A percentile compares a stretch with the other conserved stretches of the same genome.
Evolutionary conservation across 192 early-diverging fungal species (phyloP).

Genomic region (Podila epigama): DNA sequence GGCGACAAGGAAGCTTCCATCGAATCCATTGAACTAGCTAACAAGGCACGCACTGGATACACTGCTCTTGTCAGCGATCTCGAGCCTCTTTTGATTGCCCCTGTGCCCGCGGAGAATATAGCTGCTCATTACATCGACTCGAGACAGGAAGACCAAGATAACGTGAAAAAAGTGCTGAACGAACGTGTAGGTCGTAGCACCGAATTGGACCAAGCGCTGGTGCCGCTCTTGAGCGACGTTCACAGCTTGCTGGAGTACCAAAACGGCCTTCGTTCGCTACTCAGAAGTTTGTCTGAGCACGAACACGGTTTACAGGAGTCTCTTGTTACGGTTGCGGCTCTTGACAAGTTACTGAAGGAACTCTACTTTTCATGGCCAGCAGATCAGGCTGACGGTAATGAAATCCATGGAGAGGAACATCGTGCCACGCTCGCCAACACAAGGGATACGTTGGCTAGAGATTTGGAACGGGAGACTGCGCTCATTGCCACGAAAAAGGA

Average conservation of each 20-base stretch:
- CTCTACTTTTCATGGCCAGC: slow-evolving; percentile 10
- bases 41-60: neutral
- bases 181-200: neutral
- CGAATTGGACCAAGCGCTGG: slow-evolving; percentile 3
- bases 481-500: slow-evolving; percentile 17
- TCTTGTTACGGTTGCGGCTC: neutral
- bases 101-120: neutral
- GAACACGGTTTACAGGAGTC: neutral
- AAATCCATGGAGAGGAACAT: neutral
- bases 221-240: slow-evolving; percentile 20
- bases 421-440: neutral
- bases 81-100: neutral
- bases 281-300: slow-evolving; percentile 3
- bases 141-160: neutral
- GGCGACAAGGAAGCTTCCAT: slow-evolving; percentile 18
- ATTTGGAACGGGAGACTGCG: neutral
- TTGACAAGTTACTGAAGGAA: slow-evolving; percentile 7
- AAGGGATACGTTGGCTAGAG: neutral
- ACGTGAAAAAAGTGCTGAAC: slow-evolving; percentile 11
- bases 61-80: slow-evolving; percentile 8
- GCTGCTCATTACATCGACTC: neutral
- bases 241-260: slow-evolving; percentile 23
- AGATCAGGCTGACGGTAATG: neutral
- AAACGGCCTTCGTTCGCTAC: slow-evolving; percentile 15
- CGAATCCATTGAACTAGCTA: slow-evolving; percentile 2